Conservation (phyloP, 2,329 filamentous ascomycete species). For the Didymella glomerata region DNA sequence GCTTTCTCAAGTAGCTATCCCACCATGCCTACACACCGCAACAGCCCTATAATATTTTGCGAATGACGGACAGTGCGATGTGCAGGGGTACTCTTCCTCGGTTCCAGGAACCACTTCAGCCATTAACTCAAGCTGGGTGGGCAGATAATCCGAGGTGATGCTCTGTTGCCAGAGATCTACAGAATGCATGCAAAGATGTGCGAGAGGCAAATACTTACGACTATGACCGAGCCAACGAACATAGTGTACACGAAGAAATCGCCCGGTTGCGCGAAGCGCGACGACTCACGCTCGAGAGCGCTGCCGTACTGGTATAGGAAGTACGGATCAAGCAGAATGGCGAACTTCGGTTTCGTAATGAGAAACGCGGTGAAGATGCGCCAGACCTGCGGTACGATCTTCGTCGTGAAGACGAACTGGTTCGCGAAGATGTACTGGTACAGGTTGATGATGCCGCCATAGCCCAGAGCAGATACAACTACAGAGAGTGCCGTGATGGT, state of each 20-base stretch:
- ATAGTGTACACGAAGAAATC: slow-evolving; percentile 82
- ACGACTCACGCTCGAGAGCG: slow-evolving; percentile 74
- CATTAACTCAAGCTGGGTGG: slow-evolving; percentile 58
- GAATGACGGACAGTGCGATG: slow-evolving; percentile 60
- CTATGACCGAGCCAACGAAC: slow-evolving; percentile 74
- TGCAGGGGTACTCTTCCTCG: slow-evolving; percentile 63
- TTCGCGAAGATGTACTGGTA: slow-evolving; percentile 64
- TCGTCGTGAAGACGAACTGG: slow-evolving; percentile 62
- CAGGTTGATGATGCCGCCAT: slow-evolving; percentile 64
- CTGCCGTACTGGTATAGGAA: slow-evolving; percentile 81
- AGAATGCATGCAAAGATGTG: slow-evolving; percentile 26
- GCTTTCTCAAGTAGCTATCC: slow-evolving; percentile 62
- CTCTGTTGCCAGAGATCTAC: slow-evolving; percentile 25
- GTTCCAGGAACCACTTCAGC: slow-evolving; percentile 65
- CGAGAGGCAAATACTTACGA: slow-evolving; percentile 71
- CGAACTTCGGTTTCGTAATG: slow-evolving; percentile 63
- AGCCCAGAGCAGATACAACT: slow-evolving; percentile 67
- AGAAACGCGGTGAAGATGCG: slow-evolving; percentile 66
- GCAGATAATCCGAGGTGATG: slow-evolving; percentile 68
- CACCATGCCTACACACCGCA: slow-evolving; percentile 61
- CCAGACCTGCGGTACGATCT: slow-evolving; percentile 66
- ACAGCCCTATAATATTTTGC: slow-evolving; percentile 57
- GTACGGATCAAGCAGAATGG: slow-evolving; percentile 77
- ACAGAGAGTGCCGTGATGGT: slow-evolving; percentile 72
- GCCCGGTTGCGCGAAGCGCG: slow-evolving; percentile 77